Evolutionary conservation across 331 rosid species (phyloP), one percentile per base, ranked within the genome.

Genomic region (Malus hybrid): DNA sequence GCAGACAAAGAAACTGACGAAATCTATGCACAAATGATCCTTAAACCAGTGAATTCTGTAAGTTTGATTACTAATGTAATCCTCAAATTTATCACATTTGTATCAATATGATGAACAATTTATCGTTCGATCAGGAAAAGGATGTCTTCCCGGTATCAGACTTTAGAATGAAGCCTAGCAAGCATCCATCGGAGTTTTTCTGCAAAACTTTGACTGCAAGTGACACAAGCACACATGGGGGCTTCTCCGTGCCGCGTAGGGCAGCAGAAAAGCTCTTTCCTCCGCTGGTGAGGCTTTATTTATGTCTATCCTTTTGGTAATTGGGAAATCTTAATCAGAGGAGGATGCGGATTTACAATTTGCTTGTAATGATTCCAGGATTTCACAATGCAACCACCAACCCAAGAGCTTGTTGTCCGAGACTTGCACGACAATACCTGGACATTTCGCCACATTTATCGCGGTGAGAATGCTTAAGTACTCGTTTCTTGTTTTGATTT

Each of bases 221-320:
- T 83, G 99, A 95, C 65, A 95, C 99, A 4, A 95, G 99, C 87
- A 95, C 99, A 0, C 99, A 95, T 44, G 99, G 99, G n/a, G 98
- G 99, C 1, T 95, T 95, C 78, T 95, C 99, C 5, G 99, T 95
- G 70, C 99, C 99, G 4, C 91, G 99, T 56, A 88, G 99, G 82
- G 96, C 99, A 28, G 99, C 99, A 20, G 99, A 95, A 69, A 95
- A 95, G 85, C 97, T 95, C 31, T 95, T 95, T 84, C 99, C 99
- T 69, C 85, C 87, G 0, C 77, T 95, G 91, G 99, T 92, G 84
- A 59, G 84, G 76, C 80, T 62, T 57, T 70, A 22, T 57, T 34
- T 19, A 36, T 50, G n/a, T 39, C 8, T 29, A 12, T 48, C 8
- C 13, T 12, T 27, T 63, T 46, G 27, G 71, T 9, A 6, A 31